Base-by-base conservation (phyloP, 768 basidiomycete species). In the Thelephora aurantiotincta region DNA sequence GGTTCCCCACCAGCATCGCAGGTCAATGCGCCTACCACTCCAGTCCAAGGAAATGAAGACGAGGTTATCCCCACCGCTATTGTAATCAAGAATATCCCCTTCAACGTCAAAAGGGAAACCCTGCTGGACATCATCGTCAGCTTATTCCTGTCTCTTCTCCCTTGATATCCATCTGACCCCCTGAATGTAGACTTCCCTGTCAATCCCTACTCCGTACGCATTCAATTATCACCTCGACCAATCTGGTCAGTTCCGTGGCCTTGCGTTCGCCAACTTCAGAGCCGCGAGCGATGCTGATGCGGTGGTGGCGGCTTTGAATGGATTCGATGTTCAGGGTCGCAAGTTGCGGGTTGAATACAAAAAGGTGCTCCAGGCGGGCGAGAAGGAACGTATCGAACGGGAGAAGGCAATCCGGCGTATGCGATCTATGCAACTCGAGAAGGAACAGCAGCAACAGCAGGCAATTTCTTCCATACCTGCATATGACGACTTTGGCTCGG, bases 1-100 rank as follows among this genome's bases (percentile, higher is more conserved):
- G 84, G 83, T 51, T 88, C 88, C 33, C 85, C 86, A 41, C 83
- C 86, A 53, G 58, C 67, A 59, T 59, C 63, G 22, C 64, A 63
- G 47, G 60, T 68, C 50, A 56, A 60, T 44, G 56, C 74, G 36
- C 62, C 71, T 50, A 62, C 68, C 30, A 72, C 77, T 11, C 73
- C 78, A 43, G 66, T 64, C 50, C 70, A 66, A 59, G 73, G 66
- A 50, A 57, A 62, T 37, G 87, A 90, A 56, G 91, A 96, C 65
- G 92, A 96, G 63, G 74, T 96, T 63, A 98, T 98, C 67, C 94
- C 94, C 48, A 98, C 93, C 9, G 96, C 96, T 47, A 97, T 99
- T 60, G 96, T 99, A 61, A 97, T 99, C 66, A 99, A 99, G 78
- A 97, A 97, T 72, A 99, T 99, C 69, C 94, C 94, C 55, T 99